Conservation (phyloP, 2,329 filamentous ascomycete species). For the Fusarium ambrosium region DNA sequence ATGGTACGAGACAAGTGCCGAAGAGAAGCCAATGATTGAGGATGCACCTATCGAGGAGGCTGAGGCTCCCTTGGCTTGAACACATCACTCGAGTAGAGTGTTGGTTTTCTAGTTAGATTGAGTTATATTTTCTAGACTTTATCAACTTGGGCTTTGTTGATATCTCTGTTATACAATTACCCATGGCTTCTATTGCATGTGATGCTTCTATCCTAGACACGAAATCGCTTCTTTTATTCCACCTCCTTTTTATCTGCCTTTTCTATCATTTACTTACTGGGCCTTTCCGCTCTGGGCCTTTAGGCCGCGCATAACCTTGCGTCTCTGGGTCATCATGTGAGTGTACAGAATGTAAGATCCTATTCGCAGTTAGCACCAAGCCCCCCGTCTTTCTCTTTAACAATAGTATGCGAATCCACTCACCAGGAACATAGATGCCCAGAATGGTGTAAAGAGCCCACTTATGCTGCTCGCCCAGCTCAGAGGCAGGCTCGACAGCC, state of each 20-base stretch:
- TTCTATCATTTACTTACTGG: slow-evolving; percentile 36
- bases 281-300: slow-evolving; percentile 62
- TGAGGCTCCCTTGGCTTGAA: neutral
- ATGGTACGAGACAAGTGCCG: slow-evolving; percentile 73
- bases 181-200: neutral
- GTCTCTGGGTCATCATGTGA: slow-evolving; percentile 93
- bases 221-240: neutral
- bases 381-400: neutral
- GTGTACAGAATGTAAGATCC: slow-evolving; percentile 89
- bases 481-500: slow-evolving; percentile 71
- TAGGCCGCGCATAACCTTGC: slow-evolving; percentile 79
- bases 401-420: slow-evolving; percentile 48
- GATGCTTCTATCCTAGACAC: neutral
- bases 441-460: slow-evolving; percentile 75
- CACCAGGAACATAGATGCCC: slow-evolving; percentile 84
- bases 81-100: neutral
- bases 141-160: slow-evolving; percentile 3
- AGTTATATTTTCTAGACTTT: slow-evolving; percentile 2
- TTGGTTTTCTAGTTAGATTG: slow-evolving; percentile 3
- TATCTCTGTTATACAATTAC: neutral
- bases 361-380: slow-evolving; percentile 32
- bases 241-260: neutral
- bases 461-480: slow-evolving; percentile 63
- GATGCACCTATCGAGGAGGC: slow-evolving; percentile 21
- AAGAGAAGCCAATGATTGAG: slow-evolving; percentile 48